Evolutionary conservation across 2,329 filamentous ascomycete genomes (phyloP).

Genomic region (Magnaporthiopsis rhizophila): DNA sequence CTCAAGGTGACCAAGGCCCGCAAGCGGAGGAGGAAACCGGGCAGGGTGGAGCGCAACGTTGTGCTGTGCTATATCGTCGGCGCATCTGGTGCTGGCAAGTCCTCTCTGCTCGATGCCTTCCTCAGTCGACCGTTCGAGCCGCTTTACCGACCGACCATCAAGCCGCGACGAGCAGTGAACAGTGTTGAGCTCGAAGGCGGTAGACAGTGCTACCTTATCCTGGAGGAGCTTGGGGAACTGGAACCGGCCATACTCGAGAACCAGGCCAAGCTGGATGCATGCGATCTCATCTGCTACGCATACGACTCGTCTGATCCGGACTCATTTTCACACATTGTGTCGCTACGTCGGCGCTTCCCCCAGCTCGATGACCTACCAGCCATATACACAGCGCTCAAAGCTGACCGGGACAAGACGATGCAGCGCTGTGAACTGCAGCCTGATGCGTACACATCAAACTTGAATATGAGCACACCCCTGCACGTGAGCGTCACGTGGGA

Average conservation of each 20-base stretch:
- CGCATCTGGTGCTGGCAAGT: constrained; percentile 80
- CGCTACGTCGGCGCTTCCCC: constrained; percentile 68
- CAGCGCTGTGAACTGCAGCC: constrained; percentile 86
- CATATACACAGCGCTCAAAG: constrained; percentile 89
- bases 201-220: constrained; percentile 93
- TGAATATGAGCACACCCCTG: constrained; percentile 84
- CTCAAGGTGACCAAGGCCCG: constrained; percentile 89
- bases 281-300: constrained; percentile 88
- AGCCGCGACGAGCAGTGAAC: constrained; percentile 87
- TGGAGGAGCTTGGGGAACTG: constrained; percentile 92
- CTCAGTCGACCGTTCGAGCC: constrained; percentile 78
- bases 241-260: constrained; percentile 94
- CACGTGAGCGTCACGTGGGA: constrained; percentile 95
- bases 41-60: constrained; percentile 86
- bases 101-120: constrained; percentile 82
- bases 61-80: constrained; percentile 90
- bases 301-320: constrained; percentile 97
- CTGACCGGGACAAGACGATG: constrained; percentile 93
- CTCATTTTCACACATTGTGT: constrained; percentile 86
- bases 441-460: constrained; percentile 76
- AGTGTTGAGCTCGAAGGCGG: constrained; percentile 93
- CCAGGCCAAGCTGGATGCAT: constrained; percentile 78
- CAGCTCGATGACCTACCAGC: constrained; percentile 84
- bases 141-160: constrained; percentile 88
- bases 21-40: constrained; percentile 73